Evolutionary conservation across 192 early-diverging fungal genomes (phyloP).

Genomic region (Radiomyces spectabilis): DNA sequence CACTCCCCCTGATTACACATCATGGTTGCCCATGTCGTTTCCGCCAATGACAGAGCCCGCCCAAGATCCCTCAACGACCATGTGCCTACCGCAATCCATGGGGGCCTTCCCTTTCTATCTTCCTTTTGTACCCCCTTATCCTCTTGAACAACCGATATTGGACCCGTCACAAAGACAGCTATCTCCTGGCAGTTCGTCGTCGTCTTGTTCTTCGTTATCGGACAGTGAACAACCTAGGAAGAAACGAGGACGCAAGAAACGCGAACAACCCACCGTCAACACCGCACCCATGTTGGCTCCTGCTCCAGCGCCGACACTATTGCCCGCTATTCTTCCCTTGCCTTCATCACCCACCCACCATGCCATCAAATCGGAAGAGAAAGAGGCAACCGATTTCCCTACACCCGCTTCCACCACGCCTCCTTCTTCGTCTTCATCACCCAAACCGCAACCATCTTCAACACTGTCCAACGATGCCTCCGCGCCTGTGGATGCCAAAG

Average conservation of each 20-base stretch:
- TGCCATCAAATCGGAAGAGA: neutral
- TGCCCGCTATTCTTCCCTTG: too few relatives aligned
- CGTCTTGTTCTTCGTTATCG: slow-evolving; percentile 5
- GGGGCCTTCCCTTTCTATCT: too few relatives aligned
- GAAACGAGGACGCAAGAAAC: slow-evolving; percentile 27
- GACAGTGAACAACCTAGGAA: slow-evolving; percentile 20
- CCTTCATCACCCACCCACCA: too few relatives aligned
- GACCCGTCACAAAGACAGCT: too few relatives aligned
- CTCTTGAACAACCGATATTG: too few relatives aligned
- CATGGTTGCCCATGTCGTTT: too few relatives aligned
- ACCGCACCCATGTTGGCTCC: neutral
- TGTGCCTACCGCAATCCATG: too few relatives aligned
- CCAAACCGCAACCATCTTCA: neutral
- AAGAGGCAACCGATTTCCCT: neutral
- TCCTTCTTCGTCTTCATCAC: neutral
- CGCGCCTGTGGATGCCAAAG: neutral
- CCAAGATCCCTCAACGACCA: too few relatives aligned
- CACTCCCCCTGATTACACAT: too few relatives aligned
- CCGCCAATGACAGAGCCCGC: too few relatives aligned
- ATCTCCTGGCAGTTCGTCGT: too few relatives aligned
- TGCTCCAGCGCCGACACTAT: neutral
- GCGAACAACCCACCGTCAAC: neutral
- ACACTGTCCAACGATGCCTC: neutral
- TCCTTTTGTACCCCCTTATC: too few relatives aligned
- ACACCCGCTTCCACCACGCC: neutral